These are phyloP conservation scores for Ogataea ganodermae DNA, from an alignment of 805 yeast species.

Conservation along the genomic window DNA sequence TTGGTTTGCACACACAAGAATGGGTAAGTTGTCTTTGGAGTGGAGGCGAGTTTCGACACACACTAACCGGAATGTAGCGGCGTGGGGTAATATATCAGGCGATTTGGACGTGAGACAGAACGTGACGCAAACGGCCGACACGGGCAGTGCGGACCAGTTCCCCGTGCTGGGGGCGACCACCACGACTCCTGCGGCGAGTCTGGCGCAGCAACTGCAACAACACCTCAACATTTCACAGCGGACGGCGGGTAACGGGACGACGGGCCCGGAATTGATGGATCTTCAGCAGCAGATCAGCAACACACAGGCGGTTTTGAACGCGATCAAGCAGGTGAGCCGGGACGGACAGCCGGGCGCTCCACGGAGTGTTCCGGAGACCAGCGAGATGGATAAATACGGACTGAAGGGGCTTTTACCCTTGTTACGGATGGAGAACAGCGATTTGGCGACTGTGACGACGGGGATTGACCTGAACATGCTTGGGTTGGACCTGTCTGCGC, in stretches of 20 bases:
- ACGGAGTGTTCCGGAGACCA: background rate
- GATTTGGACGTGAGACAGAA: constrained; percentile 18
- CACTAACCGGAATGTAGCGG: constrained; percentile 17
- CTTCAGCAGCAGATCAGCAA: constrained; percentile 28
- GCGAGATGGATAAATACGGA: constrained; percentile 65
- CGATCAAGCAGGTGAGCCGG: constrained; percentile 23
- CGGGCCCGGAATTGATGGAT: constrained; percentile 16
- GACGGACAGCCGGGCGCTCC: constrained; percentile 3
- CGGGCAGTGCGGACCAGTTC: constrained; percentile 26
- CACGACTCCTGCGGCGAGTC: constrained; percentile 3
- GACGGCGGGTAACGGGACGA: constrained; percentile 11
- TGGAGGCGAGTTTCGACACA: background rate
- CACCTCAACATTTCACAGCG: constrained; percentile 3
- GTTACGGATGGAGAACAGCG: constrained; percentile 61
- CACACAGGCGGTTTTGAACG: constrained; percentile 30
- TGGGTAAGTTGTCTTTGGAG: constrained; percentile 1
- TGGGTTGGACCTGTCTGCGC: constrained; percentile 59
- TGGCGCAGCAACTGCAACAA: constrained; percentile 5
- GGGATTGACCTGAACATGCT: constrained; percentile 73
- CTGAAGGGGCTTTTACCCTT: constrained; percentile 62
- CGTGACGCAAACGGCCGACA: constrained; percentile 14
- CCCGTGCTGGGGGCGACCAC: constrained; percentile 30
- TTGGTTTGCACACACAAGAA: background rate
- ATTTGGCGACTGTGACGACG: constrained; percentile 64
- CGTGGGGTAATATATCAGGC: constrained; percentile 25